Evolutionary conservation across 2,329 filamentous ascomycete species (phyloP).

Genomic region (Ophiostoma sp.): DNA sequence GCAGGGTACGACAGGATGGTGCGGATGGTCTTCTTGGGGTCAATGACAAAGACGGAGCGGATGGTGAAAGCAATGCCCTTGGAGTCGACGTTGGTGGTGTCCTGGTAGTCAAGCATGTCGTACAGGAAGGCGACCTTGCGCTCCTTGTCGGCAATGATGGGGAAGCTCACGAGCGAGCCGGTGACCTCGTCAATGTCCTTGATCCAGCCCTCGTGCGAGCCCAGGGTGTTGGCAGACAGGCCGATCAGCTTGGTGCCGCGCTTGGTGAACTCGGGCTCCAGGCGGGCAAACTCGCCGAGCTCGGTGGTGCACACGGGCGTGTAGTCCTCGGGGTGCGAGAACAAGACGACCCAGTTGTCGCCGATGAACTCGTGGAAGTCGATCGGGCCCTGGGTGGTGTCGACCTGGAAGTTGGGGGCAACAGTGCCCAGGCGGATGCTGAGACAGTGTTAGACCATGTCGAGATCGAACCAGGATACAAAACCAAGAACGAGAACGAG

Average conservation of each 20-base stretch:
- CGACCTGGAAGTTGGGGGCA: conserved; percentile 78
- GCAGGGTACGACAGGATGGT: conserved; percentile 90
- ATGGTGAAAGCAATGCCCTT: conserved; percentile 90
- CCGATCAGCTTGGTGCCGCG: conserved; percentile 88
- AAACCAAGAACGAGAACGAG: neutral
- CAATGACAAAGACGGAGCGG: conserved; percentile 90
- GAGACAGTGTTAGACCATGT: conserved; percentile 17
- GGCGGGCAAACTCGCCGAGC: conserved; percentile 85
- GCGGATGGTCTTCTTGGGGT: conserved; percentile 88
- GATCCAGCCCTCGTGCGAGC: conserved; percentile 83
- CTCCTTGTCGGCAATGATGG: conserved; percentile 75
- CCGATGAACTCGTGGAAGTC: conserved; percentile 79
- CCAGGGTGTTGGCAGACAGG: conserved; percentile 77
- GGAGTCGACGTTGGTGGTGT: conserved; percentile 71
- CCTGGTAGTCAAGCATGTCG: conserved; percentile 80
- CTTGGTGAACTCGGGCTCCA: conserved; percentile 81
- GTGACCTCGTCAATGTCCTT: conserved; percentile 79
- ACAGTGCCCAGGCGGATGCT: conserved; percentile 60
- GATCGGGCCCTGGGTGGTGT: conserved; percentile 71
- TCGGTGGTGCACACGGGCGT: conserved; percentile 93
- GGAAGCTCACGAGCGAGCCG: conserved; percentile 64
- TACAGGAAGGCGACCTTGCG: conserved; percentile 70
- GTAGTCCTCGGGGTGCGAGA: conserved; percentile 85
- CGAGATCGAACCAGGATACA: too few species aligned
- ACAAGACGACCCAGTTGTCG: conserved; percentile 73